Percentiles rank a stretch among this genome's conserved stretches.
These are phyloP conservation scores for Calonectria montana DNA, from an alignment of 2,329 filamentous ascomycete genomes.

Conservation along the genomic window DNA sequence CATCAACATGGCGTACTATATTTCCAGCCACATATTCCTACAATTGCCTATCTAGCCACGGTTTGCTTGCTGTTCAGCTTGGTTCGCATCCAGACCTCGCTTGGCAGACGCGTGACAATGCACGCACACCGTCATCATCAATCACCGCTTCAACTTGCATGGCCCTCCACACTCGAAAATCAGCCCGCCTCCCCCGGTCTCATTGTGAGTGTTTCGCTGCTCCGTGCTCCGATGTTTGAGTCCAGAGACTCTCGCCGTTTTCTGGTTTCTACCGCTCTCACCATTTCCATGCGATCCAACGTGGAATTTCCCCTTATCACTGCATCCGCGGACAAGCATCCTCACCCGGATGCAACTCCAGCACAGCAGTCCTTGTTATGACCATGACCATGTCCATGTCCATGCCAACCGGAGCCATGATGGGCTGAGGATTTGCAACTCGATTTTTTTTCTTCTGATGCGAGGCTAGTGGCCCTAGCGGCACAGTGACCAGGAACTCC, in stretches of 20 bases:
- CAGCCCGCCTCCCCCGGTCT: neutral
- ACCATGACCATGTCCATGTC: constrained; percentile 10
- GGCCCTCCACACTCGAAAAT: constrained; percentile 3
- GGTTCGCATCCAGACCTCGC: constrained; percentile 1
- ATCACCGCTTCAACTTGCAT: neutral
- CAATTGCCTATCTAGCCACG: neutral
- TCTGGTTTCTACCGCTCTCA: constrained; percentile 14
- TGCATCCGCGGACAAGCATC: constrained; percentile 12
- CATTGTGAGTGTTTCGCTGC: neutral
- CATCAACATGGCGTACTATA: neutral
- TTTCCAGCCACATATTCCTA: constrained; percentile 18
- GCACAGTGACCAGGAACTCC: constrained; percentile 11
- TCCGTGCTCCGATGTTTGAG: neutral
- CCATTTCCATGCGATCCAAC: constrained; percentile 18
- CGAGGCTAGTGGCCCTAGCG: neutral
- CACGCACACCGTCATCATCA: constrained; percentile 8
- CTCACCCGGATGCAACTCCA: constrained; percentile 19
- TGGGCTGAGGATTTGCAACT: constrained; percentile 17
- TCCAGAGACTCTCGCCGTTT: constrained; percentile 18
- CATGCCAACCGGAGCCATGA: neutral
- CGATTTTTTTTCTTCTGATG: constrained; percentile 18
- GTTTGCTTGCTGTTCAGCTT: neutral
- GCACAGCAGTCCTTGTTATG: neutral
- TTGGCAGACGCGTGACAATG: constrained; percentile 15
- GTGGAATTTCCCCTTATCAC: constrained; percentile 18